phyloP scores from a whole-genome alignment of 2,329 filamentous ascomycete genomes.

The Epichloe gansuensis region DNA sequence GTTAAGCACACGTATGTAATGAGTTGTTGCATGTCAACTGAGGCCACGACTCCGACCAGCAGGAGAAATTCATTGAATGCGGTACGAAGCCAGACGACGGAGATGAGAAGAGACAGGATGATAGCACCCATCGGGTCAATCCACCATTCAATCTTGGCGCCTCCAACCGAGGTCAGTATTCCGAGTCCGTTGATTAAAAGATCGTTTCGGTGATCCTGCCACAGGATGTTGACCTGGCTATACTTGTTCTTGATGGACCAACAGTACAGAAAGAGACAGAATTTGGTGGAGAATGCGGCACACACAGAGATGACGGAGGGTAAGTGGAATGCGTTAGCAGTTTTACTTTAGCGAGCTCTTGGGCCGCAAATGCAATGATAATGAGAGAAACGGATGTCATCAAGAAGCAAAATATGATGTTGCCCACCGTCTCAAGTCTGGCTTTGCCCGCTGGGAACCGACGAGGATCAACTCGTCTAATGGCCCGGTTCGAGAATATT shows the following conservation, averaged over 20 bases:
- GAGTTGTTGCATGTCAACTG: constrained; percentile 76
- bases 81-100: constrained; percentile 69
- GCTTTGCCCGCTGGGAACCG: constrained; percentile 89
- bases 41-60: constrained; percentile 78
- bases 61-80: constrained; percentile 84
- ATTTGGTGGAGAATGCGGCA: constrained; percentile 75
- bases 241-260: constrained; percentile 85
- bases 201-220: constrained; percentile 96
- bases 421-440: constrained; percentile 87
- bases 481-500: constrained; percentile 76
- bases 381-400: constrained; percentile 90
- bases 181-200: constrained; percentile 92
- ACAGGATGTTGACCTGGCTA: constrained; percentile 81
- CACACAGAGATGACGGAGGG: constrained; percentile 76
- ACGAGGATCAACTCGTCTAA: constrained; percentile 72
- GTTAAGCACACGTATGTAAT: constrained; percentile 90
- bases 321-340: constrained; percentile 58
- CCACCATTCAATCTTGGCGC: constrained; percentile 84
- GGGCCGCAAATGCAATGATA: constrained; percentile 76
- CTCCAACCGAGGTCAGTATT: constrained; percentile 83
- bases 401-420: constrained; percentile 91
- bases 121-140: constrained; percentile 89
- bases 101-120: constrained; percentile 66
- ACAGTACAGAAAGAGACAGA: constrained; percentile 79
- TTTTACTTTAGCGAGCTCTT: constrained; percentile 49